Base-by-base conservation (phyloP, 768 basidiomycete genomes). In the Naganishia antarctica region DNA sequence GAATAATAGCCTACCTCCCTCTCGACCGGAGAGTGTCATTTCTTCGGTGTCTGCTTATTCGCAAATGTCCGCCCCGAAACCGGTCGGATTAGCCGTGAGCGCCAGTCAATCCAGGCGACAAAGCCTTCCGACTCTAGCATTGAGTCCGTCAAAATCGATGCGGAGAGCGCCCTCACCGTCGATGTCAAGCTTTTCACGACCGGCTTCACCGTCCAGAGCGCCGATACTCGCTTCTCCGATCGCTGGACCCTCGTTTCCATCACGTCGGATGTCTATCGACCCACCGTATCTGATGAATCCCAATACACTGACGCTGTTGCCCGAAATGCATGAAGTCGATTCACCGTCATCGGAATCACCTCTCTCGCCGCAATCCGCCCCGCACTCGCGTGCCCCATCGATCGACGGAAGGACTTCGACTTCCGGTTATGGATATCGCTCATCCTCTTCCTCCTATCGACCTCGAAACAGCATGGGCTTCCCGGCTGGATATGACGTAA, bases 291-390 rank as follows among this genome's bases (percentile, higher is more conserved):
- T 41, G 51, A 26, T 67, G 43, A 41, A 51, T 44, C 71, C 76
- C 3, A 70, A 70, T 41, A 63, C 70, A 1, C 51, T 77, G 16
- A 77, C 76, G 16, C 40, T 77, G 12, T 60, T 77, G 21, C 76
- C 76, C 3, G 72, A 75, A 37, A 71, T 75, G 71, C 61, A 70
- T 0, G 59, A 49, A 12, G 65, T 70, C 26, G 73, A 73, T 34
- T 67, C 71, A 0, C 64, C 66, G 5, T 45, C 58, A 9, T 34
- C 34, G 12, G 45, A 50, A 21, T 40, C 53, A 8, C 50, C 31
- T 13, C 13, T 37, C 15, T 34, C 50, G 37, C 53, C 53, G 9
- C 53, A 69, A 21, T 60, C 53, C 61, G 67, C 57, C 37, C 50
- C 64, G n/a, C 59, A 61, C 25, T 44, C 70, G 0, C 53, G 69